These are phyloP conservation scores for Aristolochia contorta DNA, from an alignment of 164 flowering plant genomes.

Conservation along the genomic window DNA sequence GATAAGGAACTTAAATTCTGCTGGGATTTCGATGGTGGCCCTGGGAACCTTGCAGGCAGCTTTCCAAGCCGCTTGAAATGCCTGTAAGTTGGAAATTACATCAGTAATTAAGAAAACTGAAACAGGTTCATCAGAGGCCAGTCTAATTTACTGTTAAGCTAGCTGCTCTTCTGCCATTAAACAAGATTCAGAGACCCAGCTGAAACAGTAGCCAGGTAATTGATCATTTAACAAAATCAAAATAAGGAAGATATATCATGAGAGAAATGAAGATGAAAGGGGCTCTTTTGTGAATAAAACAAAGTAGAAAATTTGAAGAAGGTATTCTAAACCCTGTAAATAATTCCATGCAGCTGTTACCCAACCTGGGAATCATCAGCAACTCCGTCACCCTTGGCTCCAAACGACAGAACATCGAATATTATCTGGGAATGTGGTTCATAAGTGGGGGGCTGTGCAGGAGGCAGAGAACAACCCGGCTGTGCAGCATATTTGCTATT, in stretches of 20 bases:
- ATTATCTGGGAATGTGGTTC: constrained; percentile 15
- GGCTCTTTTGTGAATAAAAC: not conserved
- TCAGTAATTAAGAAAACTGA: not conserved
- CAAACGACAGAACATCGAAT: constrained; percentile 53
- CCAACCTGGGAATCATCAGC: constrained; percentile 71
- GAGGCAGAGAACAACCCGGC: constrained; percentile 9
- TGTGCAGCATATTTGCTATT: constrained; percentile 21
- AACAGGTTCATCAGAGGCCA: no score
- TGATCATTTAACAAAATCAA: no score
- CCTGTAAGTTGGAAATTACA: constrained; percentile 23
- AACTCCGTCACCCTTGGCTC: constrained; percentile 78
- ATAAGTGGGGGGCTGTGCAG: constrained; percentile 10
- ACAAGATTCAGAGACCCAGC: no score
- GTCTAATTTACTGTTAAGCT: no score
- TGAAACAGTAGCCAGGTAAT: no score
- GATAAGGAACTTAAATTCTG: constrained; percentile 50
- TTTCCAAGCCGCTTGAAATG: constrained; percentile 62
- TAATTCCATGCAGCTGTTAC: no score
- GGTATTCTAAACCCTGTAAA: not conserved
- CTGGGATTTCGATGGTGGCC: constrained; percentile 47
- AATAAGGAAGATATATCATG: no score
- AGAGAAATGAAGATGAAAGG: no score
- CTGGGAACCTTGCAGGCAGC: constrained; percentile 60
- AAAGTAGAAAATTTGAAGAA: not conserved
- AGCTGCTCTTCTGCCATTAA: no score